These are phyloP conservation scores for Herpotrichia juniperi DNA, from an alignment of 2,329 filamentous ascomycete species.

Conservation along the genomic window DNA sequence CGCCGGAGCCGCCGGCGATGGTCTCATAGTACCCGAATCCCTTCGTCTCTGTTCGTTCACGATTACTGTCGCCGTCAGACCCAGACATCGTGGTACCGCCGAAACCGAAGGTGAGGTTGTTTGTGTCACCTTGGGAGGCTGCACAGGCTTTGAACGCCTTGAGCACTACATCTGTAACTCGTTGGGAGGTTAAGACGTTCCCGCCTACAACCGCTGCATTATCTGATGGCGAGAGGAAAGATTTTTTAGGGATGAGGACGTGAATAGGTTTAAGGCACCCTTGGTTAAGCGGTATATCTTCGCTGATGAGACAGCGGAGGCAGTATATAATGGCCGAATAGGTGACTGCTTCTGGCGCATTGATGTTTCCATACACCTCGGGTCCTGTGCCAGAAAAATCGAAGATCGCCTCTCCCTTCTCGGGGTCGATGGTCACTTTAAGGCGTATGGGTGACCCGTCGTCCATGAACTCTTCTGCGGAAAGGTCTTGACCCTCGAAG, in stretches of 20 bases:
- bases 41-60: constrained; percentile 59
- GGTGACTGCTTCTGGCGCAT: constrained; percentile 81
- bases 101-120: constrained; percentile 85
- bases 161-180: constrained; percentile 83
- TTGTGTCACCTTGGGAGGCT: constrained; percentile 79
- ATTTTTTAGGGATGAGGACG: constrained; percentile 73
- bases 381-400: constrained; percentile 80
- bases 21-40: constrained; percentile 91
- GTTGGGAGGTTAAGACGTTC: constrained; percentile 78
- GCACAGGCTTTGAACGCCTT: constrained; percentile 81
- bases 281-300: constrained; percentile 86
- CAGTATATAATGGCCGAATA: constrained; percentile 88
- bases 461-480: constrained; percentile 83
- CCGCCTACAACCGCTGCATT: constrained; percentile 82
- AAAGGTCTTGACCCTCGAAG: constrained; percentile 73
- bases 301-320: constrained; percentile 76
- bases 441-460: constrained; percentile 80
- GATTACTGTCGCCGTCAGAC: constrained; percentile 14
- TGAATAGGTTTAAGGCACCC: constrained; percentile 80
- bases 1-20: constrained; percentile 78
- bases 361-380: constrained; percentile 80
- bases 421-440: constrained; percentile 74
- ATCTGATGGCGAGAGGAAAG: constrained; percentile 76
- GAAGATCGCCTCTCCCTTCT: constrained; percentile 77
- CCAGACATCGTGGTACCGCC: constrained; percentile 57